phyloP scores from a whole-genome alignment of 108 stramenopile species.

The Cyclotella baltica region DNA sequence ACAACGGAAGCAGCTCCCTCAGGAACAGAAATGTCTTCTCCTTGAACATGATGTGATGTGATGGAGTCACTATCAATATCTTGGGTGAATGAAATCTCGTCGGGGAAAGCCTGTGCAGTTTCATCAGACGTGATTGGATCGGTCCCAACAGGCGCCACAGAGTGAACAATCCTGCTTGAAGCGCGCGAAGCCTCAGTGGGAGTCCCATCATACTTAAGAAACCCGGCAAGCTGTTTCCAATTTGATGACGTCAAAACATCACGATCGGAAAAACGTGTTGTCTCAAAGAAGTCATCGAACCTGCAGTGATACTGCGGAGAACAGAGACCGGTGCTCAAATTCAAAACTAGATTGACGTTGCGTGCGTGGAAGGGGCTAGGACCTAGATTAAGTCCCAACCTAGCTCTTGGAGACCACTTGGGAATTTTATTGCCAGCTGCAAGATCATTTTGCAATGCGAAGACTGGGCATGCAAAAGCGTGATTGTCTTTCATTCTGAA shows the following conservation, averaged over 20 bases:
- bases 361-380: constrained; percentile 21
- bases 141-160: neutral
- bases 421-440: constrained; percentile 9
- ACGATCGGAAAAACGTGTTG: neutral
- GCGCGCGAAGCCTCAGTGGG: neutral
- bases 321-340: constrained; percentile 39
- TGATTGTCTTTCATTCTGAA: too few species aligned
- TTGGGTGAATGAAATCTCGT: neutral
- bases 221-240: neutral
- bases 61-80: neutral
- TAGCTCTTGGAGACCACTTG: constrained; percentile 26
- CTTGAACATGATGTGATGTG: neutral
- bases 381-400: constrained; percentile 37
- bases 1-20: neutral
- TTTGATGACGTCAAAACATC: neutral
- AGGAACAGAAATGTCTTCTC: neutral
- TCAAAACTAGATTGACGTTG: constrained; percentile 44
- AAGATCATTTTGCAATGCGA: constrained; percentile 16
- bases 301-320: constrained; percentile 56
- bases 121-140: too few species aligned
- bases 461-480: constrained; percentile 36
- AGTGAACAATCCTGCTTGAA: neutral
- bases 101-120: neutral
- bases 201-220: neutral
- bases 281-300: constrained; percentile 35